These are phyloP conservation scores for Hirschfeldia incana DNA, from an alignment of 345 rosid species.

Conservation along the genomic window DNA sequence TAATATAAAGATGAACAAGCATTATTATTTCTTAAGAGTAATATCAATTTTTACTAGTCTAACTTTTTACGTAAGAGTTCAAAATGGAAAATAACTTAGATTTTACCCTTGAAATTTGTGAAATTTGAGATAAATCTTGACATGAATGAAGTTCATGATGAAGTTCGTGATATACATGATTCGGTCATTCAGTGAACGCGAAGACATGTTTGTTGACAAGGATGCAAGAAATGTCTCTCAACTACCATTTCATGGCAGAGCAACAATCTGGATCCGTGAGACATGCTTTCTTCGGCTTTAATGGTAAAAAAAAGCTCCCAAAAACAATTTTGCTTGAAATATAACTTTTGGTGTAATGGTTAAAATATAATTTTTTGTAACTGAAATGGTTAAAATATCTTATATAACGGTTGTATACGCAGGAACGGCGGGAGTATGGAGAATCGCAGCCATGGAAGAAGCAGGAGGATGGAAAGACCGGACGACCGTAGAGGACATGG, in stretches of 20 bases:
- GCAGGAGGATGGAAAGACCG: constrained; percentile 98
- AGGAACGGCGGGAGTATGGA: constrained; percentile 98
- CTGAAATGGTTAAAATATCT: too few relatives aligned
- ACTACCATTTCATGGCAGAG: constrained; percentile 41
- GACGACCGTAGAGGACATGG: constrained; percentile 48
- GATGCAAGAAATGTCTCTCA: constrained; percentile 36
- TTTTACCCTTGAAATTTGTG: neutral
- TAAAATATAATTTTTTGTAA: too few relatives aligned
- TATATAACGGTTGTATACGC: neutral
- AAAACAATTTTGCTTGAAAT: neutral
- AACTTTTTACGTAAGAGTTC: too few relatives aligned
- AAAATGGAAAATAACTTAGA: too few relatives aligned
- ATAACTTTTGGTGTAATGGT: neutral
- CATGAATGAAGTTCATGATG: neutral
- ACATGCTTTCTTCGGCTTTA: constrained; percentile 40
- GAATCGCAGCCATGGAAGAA: constrained; percentile 80
- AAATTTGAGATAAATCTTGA: neutral
- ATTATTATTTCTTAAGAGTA: too few relatives aligned
- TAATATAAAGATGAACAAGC: too few relatives aligned
- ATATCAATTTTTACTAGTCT: too few relatives aligned
- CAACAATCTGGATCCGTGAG: constrained; percentile 36
- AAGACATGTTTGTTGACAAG: constrained; percentile 36
- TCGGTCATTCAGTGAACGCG: constrained; percentile 26
- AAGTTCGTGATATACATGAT: neutral
- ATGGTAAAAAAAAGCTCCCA: constrained; percentile 15